Evolutionary conservation across 257 asterid genomes (phyloP).

Genomic region (Capsicum baccatum): DNA sequence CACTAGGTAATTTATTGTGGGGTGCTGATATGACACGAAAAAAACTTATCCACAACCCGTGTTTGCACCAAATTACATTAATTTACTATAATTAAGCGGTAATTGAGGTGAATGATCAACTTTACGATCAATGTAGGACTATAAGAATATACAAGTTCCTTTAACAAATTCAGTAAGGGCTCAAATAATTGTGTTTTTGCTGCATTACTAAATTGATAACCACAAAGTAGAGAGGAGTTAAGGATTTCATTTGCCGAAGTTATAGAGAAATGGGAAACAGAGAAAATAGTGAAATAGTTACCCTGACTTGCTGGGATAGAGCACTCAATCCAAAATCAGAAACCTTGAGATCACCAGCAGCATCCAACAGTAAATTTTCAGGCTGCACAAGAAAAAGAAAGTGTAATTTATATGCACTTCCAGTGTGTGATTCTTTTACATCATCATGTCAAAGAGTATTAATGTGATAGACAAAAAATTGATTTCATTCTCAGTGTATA

Average conservation of each 20-base stretch:
- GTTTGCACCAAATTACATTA: neutral
- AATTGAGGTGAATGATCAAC: neutral
- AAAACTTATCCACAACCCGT: neutral
- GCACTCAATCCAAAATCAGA: conserved; percentile 98
- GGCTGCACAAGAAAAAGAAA: conserved; percentile 57
- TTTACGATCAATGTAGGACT: neutral
- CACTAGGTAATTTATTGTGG: neutral
- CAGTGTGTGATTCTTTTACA: neutral
- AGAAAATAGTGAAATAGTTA: conserved; percentile 40
- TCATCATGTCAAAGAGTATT: neutral
- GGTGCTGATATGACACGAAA: neutral
- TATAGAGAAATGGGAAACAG: conserved; percentile 1
- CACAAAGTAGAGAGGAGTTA: neutral
- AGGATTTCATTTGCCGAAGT: neutral
- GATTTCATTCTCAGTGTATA: neutral
- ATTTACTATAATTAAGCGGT: neutral
- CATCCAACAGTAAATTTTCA: conserved; percentile 81
- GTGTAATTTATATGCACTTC: neutral
- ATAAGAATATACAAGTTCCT: neutral
- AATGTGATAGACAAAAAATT: neutral
- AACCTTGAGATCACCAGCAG: conserved; percentile 84
- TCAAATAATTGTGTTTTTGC: neutral
- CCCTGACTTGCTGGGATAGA: conserved; percentile 96
- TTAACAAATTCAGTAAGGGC: neutral
- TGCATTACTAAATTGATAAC: neutral